Percentiles rank a stretch among this genome's conserved stretches.
Evolutionary conservation across 1,139 yeast species (phyloP).

Genomic region (Zygosaccharomyces sapae): DNA sequence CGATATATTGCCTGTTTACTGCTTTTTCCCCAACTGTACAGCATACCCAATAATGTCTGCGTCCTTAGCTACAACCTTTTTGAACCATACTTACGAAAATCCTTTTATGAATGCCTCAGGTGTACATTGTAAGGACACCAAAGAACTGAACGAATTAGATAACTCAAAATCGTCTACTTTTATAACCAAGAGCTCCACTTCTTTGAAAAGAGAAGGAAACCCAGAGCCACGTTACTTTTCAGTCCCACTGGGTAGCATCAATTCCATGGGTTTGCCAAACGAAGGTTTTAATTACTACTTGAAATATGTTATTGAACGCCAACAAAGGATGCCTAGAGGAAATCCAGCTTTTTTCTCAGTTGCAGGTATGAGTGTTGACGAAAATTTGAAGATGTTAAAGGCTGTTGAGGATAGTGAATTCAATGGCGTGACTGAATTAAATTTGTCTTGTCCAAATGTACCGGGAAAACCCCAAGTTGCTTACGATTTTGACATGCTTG

Average conservation of each 20-base stretch:
- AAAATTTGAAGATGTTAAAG: constrained; percentile 23
- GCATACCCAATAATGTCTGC: constrained; percentile 12
- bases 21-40: not conserved
- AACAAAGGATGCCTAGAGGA: constrained; percentile 16
- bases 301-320: constrained; percentile 25
- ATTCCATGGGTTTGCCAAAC: constrained; percentile 34
- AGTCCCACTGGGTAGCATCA: constrained; percentile 32
- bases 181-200: constrained; percentile 32
- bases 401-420: constrained; percentile 28
- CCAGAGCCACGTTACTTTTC: constrained; percentile 32
- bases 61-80: constrained; percentile 22
- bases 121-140: constrained; percentile 30
- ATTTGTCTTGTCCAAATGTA: constrained; percentile 33
- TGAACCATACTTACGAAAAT: constrained; percentile 21
- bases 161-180: constrained; percentile 28
- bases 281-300: constrained; percentile 30
- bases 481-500: constrained; percentile 50
- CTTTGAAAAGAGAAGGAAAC: constrained; percentile 29
- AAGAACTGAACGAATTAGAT: constrained; percentile 27
- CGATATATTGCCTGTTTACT: no score
- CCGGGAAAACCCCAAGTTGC: constrained; percentile 51
- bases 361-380: constrained; percentile 33
- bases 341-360: constrained; percentile 29
- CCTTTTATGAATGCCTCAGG: constrained; percentile 35
- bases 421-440: constrained; percentile 29